phyloP scores from a whole-genome alignment of 1,284 basidiomycete species.

The Leccinum solheimii region DNA sequence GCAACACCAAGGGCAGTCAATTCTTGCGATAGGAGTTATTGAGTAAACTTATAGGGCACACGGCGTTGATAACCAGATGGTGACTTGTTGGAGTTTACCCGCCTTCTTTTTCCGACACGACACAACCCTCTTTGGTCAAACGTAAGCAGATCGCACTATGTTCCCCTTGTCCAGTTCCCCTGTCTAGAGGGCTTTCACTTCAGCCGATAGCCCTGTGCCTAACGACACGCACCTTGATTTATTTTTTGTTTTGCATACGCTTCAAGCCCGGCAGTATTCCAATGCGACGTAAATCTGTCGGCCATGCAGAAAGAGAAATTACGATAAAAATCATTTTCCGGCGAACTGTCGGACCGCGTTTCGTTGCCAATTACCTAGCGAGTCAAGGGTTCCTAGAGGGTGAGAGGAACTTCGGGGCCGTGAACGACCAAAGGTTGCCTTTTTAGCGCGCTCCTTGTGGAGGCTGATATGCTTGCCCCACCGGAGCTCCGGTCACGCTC shows the following conservation, averaged over 20 bases:
- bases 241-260: background rate
- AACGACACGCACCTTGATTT: background rate
- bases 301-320: background rate
- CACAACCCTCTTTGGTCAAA: slow-evolving; percentile 12
- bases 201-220: slow-evolving; percentile 9
- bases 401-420: slow-evolving; percentile 6
- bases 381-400: slow-evolving; percentile 2
- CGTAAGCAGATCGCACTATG: slow-evolving; percentile 6
- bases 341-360: slow-evolving; percentile 5
- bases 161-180: slow-evolving; percentile 4
- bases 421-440: slow-evolving; percentile 9
- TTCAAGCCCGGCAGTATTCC: background rate
- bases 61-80: slow-evolving; percentile 4
- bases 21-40: slow-evolving; percentile 16
- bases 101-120: slow-evolving; percentile 2
- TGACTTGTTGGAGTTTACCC: background rate
- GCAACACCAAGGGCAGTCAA: slow-evolving; percentile 9
- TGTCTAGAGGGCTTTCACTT: slow-evolving; percentile 7
- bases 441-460: slow-evolving; percentile 11
- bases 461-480: background rate
- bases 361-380: slow-evolving; percentile 6
- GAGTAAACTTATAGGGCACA: slow-evolving; percentile 16
- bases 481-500: slow-evolving; percentile 6
- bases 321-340: slow-evolving; percentile 1
- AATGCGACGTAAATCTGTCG: background rate